phyloP scores from a whole-genome alignment of 352 stramenopile species.

The Globisporangium parvum region DNA sequence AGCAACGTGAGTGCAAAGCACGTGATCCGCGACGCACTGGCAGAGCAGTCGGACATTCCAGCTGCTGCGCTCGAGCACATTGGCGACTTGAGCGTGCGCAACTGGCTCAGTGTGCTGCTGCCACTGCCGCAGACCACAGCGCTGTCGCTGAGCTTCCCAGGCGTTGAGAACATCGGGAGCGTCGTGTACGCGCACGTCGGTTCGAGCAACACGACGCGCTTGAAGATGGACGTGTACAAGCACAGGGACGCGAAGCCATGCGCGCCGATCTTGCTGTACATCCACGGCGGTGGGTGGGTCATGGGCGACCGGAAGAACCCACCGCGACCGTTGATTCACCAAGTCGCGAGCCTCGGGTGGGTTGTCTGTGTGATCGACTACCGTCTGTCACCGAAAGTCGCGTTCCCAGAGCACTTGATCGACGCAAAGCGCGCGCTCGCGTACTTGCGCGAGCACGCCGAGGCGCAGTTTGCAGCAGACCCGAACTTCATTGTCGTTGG shows the following conservation, averaged over 20 bases:
- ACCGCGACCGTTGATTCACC: conserved; percentile 44
- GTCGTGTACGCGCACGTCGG: conserved; percentile 51
- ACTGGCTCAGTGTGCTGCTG: conserved; percentile 48
- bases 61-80: conserved; percentile 25
- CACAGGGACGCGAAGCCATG: conserved; percentile 29
- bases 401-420: conserved; percentile 56
- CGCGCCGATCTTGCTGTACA: conserved; percentile 59
- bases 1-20: conserved; percentile 41
- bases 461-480: conserved; percentile 28
- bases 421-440: conserved; percentile 58
- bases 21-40: conserved; percentile 30
- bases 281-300: conserved; percentile 65
- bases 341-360: conserved; percentile 51
- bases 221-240: conserved; percentile 68
- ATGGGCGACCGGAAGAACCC: conserved; percentile 45
- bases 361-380: conserved; percentile 71
- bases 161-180: conserved; percentile 32
- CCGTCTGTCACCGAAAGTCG: conserved; percentile 46
- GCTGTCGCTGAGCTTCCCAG: conserved; percentile 36
- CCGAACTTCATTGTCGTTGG: conserved; percentile 52
- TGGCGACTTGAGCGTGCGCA: conserved; percentile 31
- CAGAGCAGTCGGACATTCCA: conserved; percentile 25
- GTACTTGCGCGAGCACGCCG: conserved; percentile 36
- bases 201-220: conserved; percentile 34
- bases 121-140: conserved; percentile 47